These are phyloP conservation scores for Verticillium albo-atrum DNA, from an alignment of 2,329 filamentous ascomycete species.

Conservation along the genomic window DNA sequence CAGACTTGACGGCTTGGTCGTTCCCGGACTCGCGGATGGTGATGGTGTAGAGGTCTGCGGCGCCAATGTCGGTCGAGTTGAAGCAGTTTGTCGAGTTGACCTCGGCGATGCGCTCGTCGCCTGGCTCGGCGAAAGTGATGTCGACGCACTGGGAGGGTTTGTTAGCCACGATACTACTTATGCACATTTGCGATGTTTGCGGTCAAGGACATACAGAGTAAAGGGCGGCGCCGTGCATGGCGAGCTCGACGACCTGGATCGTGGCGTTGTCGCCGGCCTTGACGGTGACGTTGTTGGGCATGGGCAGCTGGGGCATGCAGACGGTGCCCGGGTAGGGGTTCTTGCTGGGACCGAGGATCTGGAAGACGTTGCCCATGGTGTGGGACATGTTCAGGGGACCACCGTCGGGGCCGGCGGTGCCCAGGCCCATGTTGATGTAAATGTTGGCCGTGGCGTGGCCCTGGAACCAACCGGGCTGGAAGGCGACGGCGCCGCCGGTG, in stretches of 20 bases:
- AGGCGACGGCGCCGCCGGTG: constrained; percentile 76
- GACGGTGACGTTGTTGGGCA: constrained; percentile 68
- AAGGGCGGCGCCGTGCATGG: constrained; percentile 76
- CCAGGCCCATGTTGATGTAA: constrained; percentile 89
- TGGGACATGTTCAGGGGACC: constrained; percentile 84
- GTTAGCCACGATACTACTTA: too few relatives aligned
- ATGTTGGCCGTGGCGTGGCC: constrained; percentile 79
- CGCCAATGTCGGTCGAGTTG: constrained; percentile 75
- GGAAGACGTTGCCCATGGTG: constrained; percentile 74
- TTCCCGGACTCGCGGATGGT: constrained; percentile 39
- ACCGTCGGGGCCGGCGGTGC: constrained; percentile 56
- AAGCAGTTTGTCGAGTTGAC: constrained; percentile 84
- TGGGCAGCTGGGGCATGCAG: constrained; percentile 83
- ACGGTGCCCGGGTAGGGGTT: constrained; percentile 83
- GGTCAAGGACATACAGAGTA: constrained; percentile 68
- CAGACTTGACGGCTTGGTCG: constrained; percentile 26
- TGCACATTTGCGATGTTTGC: too few relatives aligned
- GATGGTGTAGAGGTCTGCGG: constrained; percentile 72
- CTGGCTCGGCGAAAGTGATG: constrained; percentile 81
- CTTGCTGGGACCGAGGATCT: constrained; percentile 77
- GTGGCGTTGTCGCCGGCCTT: constrained; percentile 84
- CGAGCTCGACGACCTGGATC: constrained; percentile 81
- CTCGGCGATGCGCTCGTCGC: constrained; percentile 59
- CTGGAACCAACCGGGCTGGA: constrained; percentile 95
- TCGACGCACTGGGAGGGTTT: constrained; percentile 70